Conservation (phyloP, 129 eudicot genomes). For the Artemisia tridentata region DNA sequence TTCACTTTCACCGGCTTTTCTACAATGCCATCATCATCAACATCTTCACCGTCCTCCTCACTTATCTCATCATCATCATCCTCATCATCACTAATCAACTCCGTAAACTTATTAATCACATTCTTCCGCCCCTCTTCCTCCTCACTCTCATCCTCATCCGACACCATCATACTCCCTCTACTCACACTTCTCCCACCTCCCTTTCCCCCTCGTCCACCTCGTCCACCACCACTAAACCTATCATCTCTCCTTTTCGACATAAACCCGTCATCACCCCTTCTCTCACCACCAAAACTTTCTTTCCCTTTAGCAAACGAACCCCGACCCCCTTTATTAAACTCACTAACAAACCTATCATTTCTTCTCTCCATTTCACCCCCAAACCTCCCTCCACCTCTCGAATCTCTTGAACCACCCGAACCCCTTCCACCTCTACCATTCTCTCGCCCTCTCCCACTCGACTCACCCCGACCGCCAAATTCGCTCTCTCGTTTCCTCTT, state of each 20-base stretch:
- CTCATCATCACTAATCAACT: slow-evolving; percentile 57
- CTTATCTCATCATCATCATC: slow-evolving; percentile 44
- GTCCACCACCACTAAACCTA: slow-evolving; percentile 6
- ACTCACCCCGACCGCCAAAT: slow-evolving; percentile 19
- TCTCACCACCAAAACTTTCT: background rate
- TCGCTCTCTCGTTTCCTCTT: slow-evolving; percentile 50
- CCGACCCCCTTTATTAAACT: slow-evolving; percentile 8
- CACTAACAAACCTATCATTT: slow-evolving; percentile 20
- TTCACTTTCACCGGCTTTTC: slow-evolving; percentile 23
- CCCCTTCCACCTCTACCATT: slow-evolving; percentile 15
- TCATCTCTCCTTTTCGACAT: slow-evolving; percentile 31
- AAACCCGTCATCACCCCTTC: slow-evolving; percentile 15
- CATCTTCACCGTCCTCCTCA: slow-evolving; percentile 25
- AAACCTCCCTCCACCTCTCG: slow-evolving; percentile 17
- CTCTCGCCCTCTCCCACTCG: slow-evolving; percentile 14
- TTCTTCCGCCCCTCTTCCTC: slow-evolving; percentile 37
- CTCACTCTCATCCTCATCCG: slow-evolving; percentile 37
- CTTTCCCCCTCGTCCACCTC: slow-evolving; percentile 21
- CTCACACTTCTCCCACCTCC: slow-evolving; percentile 34
- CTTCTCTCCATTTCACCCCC: slow-evolving; percentile 29
- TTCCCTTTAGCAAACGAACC: slow-evolving; percentile 22
- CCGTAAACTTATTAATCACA: slow-evolving; percentile 37
- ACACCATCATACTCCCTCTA: slow-evolving; percentile 29
- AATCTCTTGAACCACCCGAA: slow-evolving; percentile 14
- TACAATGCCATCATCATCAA: slow-evolving; percentile 26